Evolutionary conservation across 805 yeast species (phyloP).

Genomic region (Candida xyloterini): DNA sequence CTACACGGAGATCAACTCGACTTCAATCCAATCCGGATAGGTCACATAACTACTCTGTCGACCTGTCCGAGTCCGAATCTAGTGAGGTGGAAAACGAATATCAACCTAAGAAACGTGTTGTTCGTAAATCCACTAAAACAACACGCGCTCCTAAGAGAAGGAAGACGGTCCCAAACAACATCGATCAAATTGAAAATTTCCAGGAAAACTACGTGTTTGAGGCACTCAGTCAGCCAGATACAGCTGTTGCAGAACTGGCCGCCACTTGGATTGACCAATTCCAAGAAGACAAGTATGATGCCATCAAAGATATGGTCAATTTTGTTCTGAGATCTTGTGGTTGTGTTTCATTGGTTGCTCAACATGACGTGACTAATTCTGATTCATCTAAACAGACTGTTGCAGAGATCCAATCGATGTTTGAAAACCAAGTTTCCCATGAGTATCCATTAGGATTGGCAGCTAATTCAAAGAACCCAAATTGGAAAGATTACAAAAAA

Average conservation of each 20-base stretch:
- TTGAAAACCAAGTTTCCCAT: slow-evolving; percentile 57
- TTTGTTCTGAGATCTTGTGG: slow-evolving; percentile 71
- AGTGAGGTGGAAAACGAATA: slow-evolving; percentile 23
- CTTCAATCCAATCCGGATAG: slow-evolving; percentile 10
- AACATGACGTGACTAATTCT: slow-evolving; percentile 61
- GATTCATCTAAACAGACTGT: slow-evolving; percentile 68
- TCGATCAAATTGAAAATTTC: slow-evolving; percentile 41
- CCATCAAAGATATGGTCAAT: slow-evolving; percentile 65
- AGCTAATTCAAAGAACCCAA: slow-evolving; percentile 42
- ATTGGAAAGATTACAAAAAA: slow-evolving; percentile 47
- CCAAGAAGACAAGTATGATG: slow-evolving; percentile 39
- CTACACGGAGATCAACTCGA: slow-evolving; percentile 17
- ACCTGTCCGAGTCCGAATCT: slow-evolving; percentile 17
- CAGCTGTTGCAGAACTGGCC: slow-evolving; percentile 50
- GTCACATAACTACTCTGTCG: slow-evolving; percentile 14
- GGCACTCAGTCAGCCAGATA: slow-evolving; percentile 46
- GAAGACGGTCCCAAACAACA: slow-evolving; percentile 26
- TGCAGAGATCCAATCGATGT: slow-evolving; percentile 63
- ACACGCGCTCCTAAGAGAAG: slow-evolving; percentile 29
- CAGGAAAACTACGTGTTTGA: slow-evolving; percentile 48
- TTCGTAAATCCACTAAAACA: slow-evolving; percentile 12
- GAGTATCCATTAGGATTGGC: slow-evolving; percentile 57
- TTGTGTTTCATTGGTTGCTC: slow-evolving; percentile 59
- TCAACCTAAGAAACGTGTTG: slow-evolving; percentile 12
- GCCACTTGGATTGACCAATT: slow-evolving; percentile 59